Evolutionary conservation across 148 eudicot genomes (phyloP).

Genomic region (Dianthus caryophyllus): DNA sequence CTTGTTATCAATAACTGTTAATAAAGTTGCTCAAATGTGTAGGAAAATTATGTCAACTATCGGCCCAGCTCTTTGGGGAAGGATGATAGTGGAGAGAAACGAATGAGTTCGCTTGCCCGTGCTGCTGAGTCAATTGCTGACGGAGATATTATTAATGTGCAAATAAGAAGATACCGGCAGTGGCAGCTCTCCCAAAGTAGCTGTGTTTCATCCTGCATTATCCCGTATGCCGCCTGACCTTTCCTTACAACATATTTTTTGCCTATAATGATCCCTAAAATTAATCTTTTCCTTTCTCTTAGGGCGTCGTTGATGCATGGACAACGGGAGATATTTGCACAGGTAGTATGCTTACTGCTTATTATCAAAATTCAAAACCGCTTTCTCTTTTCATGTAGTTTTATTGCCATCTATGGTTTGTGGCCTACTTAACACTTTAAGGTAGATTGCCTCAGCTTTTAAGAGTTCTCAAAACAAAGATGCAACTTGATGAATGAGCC

Average conservation of each 20-base stretch:
- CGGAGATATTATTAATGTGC: slow-evolving; percentile 92
- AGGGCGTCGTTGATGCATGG: slow-evolving; percentile 92
- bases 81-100: slow-evolving; percentile 72
- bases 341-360: slow-evolving; percentile 38
- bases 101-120: slow-evolving; percentile 71
- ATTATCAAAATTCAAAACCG: slow-evolving; percentile 8
- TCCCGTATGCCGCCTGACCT: slow-evolving; percentile 58
- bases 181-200: slow-evolving; percentile 96
- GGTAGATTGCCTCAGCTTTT: background rate
- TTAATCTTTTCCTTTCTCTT: slow-evolving; percentile 12
- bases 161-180: slow-evolving; percentile 85
- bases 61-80: slow-evolving; percentile 68
- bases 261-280: background rate
- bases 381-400: background rate
- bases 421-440: background rate
- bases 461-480: slow-evolving; percentile 28
- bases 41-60: slow-evolving; percentile 93
- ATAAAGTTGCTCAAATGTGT: slow-evolving; percentile 24
- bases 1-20: background rate
- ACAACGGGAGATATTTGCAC: slow-evolving; percentile 60
- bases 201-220: slow-evolving; percentile 63
- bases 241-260: background rate
- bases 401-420: slow-evolving; percentile 1
- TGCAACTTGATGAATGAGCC: background rate
- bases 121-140: slow-evolving; percentile 95